These are phyloP conservation scores for Saccharum hybrid DNA, from an alignment of 202 grass and related monocot species.

Conservation along the genomic window DNA sequence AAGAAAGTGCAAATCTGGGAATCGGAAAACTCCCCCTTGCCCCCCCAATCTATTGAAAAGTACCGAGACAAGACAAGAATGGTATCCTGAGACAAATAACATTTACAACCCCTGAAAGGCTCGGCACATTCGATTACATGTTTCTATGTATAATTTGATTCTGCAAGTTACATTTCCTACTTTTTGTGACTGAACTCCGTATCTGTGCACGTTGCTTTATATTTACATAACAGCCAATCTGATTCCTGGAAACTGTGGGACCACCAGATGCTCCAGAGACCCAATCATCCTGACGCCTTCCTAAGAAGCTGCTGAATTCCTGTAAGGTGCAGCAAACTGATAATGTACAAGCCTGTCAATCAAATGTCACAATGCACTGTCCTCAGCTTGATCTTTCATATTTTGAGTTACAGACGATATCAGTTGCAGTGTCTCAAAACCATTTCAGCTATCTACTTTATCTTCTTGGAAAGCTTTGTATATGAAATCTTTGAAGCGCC, in stretches of 20 bases:
- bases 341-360: slow-evolving; percentile 16
- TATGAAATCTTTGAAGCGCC: slow-evolving; percentile 89
- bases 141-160: too few relatives aligned
- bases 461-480: slow-evolving; percentile 90
- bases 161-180: slow-evolving; percentile 57
- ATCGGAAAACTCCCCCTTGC: not conserved
- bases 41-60: slow-evolving; percentile 25
- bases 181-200: slow-evolving; percentile 43
- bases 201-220: slow-evolving; percentile 33
- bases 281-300: slow-evolving; percentile 5
- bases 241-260: slow-evolving; percentile 30
- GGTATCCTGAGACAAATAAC: too few relatives aligned
- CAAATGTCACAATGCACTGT: not conserved
- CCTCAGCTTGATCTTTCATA: slow-evolving; percentile 20
- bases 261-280: slow-evolving; percentile 12
- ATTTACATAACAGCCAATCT: slow-evolving; percentile 47
- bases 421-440: slow-evolving; percentile 8
- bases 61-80: too few relatives aligned
- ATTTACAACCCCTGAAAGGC: too few relatives aligned
- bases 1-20: slow-evolving; percentile 12
- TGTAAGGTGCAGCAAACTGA: slow-evolving; percentile 16
- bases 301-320: slow-evolving; percentile 36
- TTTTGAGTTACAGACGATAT: slow-evolving; percentile 9
- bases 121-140: too few relatives aligned
- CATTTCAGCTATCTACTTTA: slow-evolving; percentile 49